Evolutionary conservation across 495 filamentous ascomycete species (phyloP), one percentile per base, ranked within the genome.

Genomic region (Cudoniella acicularis): DNA sequence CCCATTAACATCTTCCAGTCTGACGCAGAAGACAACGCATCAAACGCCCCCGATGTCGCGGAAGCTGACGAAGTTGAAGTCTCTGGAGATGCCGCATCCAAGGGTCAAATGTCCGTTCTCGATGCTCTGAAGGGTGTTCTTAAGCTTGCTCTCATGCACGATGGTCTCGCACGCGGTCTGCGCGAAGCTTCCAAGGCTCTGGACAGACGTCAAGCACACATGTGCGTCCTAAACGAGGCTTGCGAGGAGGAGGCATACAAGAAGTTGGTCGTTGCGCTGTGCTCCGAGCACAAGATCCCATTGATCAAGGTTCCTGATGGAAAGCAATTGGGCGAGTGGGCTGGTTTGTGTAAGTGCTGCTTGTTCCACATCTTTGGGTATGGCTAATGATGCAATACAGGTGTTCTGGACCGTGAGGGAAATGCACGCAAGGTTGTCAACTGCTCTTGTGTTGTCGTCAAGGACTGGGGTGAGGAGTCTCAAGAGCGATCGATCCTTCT

Each of bases 221-320:
- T 98, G 91, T 98, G 95, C 78, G 94, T 98, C 67, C 85, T 98
- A 58, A 98, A 98, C 83, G 94, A 98, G 84, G 87, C 82, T 62
- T 98, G 94, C 81, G 94, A 98, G 80, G 95, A 98, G 84, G 94
- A 98, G 83, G 93, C 94, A 63, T 98, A 98, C 83, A 98, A 98
- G 90, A 98, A 98, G 86, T 85, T 98, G 50, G 93, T 98, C 64
- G 90, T 98, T 62, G 94, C 94, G 64, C 85, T 98, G 54, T 98
- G 94, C 86, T 88, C 85, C 52, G 94, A 98, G 83, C 94, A 98
- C 82, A 94, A 96, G 86, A 98, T 98, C 70, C 94, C 94, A 59
- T 81, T 98, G 62, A 98, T 98, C 84, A 97, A 98, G 88, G 93
- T 98, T 62, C 92, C 93, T 71, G 94, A 98, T 79, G 94, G 94